phyloP scores from a whole-genome alignment of 257 asterid species.

The Haberlea rhodopensis region DNA sequence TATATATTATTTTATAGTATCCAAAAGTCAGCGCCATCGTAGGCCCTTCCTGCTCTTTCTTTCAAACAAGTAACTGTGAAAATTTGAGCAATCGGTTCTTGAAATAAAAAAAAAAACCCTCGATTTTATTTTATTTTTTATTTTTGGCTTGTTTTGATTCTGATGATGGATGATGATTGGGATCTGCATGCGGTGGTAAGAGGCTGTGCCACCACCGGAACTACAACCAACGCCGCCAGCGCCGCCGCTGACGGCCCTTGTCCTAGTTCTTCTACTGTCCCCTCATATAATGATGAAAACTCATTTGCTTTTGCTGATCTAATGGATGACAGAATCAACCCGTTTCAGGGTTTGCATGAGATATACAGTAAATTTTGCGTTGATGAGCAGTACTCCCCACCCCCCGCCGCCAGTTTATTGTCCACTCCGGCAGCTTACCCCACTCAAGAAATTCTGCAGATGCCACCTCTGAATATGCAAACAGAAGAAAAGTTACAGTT shows the following conservation, averaged over 20 bases:
- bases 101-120: slow-evolving; percentile 1
- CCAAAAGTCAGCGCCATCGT: slow-evolving; percentile 42
- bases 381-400: slow-evolving; percentile 9
- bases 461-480: slow-evolving; percentile 26
- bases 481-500: slow-evolving; percentile 25
- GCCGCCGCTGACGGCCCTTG: slow-evolving; percentile 19
- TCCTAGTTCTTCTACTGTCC: slow-evolving; percentile 10
- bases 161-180: slow-evolving; percentile 61
- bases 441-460: neutral
- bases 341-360: slow-evolving; percentile 38
- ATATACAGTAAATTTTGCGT: slow-evolving; percentile 33
- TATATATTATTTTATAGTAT: too few species aligned
- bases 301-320: slow-evolving; percentile 27
- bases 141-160: slow-evolving; percentile 1
- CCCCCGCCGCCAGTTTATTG: neutral
- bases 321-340: slow-evolving; percentile 20
- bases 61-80: slow-evolving; percentile 23
- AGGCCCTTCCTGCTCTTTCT: slow-evolving; percentile 22
- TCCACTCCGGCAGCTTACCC: slow-evolving; percentile 23
- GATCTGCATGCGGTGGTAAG: slow-evolving; percentile 68
- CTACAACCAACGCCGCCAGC: too few species aligned
- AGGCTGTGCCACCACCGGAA: slow-evolving; percentile 34
- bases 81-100: slow-evolving; percentile 10
- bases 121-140: neutral
- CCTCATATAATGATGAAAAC: slow-evolving; percentile 23